A percentile compares a stretch with the other conserved stretches of the same genome.
Evolutionary conservation across 257 asterid genomes (phyloP).

Genomic region (Nicotiana benthamiana): DNA sequence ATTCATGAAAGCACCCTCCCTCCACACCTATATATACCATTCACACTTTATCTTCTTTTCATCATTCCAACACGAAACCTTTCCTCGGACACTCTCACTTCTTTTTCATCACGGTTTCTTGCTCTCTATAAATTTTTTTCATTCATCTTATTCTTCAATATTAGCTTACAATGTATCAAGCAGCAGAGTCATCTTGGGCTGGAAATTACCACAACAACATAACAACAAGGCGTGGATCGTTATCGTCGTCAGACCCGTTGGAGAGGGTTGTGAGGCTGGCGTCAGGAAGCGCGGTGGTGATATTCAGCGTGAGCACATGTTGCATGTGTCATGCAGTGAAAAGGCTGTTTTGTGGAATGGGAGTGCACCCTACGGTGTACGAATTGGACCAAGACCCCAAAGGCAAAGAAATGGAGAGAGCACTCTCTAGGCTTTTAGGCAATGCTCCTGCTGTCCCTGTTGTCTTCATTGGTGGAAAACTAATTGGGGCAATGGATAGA

Average conservation of each 20-base stretch:
- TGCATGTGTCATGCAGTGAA: slow-evolving; percentile 50
- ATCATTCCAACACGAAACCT: neutral
- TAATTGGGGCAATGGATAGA: slow-evolving; percentile 40
- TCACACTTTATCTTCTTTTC: slow-evolving; percentile 1
- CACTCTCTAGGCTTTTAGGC: slow-evolving; percentile 27
- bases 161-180: slow-evolving; percentile 20
- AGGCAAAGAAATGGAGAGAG: slow-evolving; percentile 37
- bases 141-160: neutral
- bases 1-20: neutral
- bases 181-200: slow-evolving; percentile 20
- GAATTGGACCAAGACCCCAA: slow-evolving; percentile 37
- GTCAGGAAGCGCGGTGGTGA: slow-evolving; percentile 39
- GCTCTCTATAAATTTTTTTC: neutral
- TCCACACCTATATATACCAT: neutral
- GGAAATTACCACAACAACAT: neutral
- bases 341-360: slow-evolving; percentile 42
- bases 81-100: neutral
- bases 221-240: slow-evolving; percentile 5
- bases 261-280: slow-evolving; percentile 36
- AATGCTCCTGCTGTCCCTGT: slow-evolving; percentile 32
- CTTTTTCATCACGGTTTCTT: neutral
- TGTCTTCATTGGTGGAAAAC: slow-evolving; percentile 40
- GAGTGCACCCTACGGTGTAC: slow-evolving; percentile 32
- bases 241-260: slow-evolving; percentile 21
- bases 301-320: slow-evolving; percentile 37